A percentile compares a stretch with the other conserved stretches of the same genome.
Conservation (phyloP, 257 asterid species). For the Plantago ovata region DNA sequence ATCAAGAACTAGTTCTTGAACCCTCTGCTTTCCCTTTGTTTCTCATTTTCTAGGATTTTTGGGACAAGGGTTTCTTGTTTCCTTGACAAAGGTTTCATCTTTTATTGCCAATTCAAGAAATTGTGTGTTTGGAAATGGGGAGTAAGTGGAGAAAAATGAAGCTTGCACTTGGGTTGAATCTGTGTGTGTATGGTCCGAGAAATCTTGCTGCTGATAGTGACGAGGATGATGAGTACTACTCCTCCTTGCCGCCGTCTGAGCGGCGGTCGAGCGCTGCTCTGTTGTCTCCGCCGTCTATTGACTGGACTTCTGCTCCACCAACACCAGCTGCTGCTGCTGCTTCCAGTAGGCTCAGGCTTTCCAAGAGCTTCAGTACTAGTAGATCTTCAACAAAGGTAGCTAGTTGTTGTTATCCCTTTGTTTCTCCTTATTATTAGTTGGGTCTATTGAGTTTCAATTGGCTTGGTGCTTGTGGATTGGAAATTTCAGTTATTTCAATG, state of each 20-base stretch:
- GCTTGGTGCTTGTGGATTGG: not conserved
- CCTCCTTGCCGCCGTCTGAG: constrained; percentile 40
- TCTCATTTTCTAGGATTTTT: constrained; percentile 19
- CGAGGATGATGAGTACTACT: constrained; percentile 36
- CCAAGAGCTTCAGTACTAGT: constrained; percentile 59
- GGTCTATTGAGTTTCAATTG: not conserved
- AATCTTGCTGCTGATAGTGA: constrained; percentile 35
- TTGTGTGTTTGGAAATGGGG: constrained; percentile 43
- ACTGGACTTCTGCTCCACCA: constrained; percentile 54
- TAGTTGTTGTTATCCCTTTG: constrained; percentile 13
- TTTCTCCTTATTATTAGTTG: not conserved
- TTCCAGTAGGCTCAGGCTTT: constrained; percentile 51
- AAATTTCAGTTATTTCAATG: not conserved
- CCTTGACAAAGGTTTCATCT: not conserved
- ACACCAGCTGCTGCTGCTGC: constrained; percentile 43
- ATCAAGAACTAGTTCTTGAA: constrained; percentile 13
- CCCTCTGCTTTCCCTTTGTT: constrained; percentile 1
- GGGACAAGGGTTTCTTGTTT: constrained; percentile 20
- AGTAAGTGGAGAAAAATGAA: constrained; percentile 91
- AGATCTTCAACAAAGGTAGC: constrained; percentile 81
- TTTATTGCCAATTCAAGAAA: not conserved
- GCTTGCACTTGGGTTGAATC: constrained; percentile 82
- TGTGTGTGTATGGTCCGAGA: constrained; percentile 59
- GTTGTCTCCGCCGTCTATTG: constrained; percentile 49
- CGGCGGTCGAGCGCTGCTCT: constrained; percentile 61